phyloP scores from a whole-genome alignment of 192 early-diverging fungal species.

The Linnemannia elongata region DNA sequence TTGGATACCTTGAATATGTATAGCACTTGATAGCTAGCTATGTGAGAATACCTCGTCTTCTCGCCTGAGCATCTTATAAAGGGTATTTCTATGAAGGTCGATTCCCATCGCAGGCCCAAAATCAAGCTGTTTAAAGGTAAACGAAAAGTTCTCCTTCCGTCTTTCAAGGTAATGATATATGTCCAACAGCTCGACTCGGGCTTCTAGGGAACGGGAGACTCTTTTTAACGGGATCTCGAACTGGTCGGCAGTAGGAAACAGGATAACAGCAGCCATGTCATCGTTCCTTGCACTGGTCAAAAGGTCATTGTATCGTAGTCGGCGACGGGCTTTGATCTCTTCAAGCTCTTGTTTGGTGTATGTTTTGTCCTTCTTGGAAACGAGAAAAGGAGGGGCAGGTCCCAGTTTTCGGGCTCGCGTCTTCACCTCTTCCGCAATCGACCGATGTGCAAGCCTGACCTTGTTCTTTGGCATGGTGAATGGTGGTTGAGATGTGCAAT shows the following conservation, averaged over 20 bases:
- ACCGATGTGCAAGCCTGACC: too few species aligned
- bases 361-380: background rate
- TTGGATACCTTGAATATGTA: too few species aligned
- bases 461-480: too few species aligned
- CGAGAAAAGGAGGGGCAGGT: too few species aligned
- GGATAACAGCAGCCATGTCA: background rate
- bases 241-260: constrained; percentile 9
- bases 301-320: too few species aligned
- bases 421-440: too few species aligned
- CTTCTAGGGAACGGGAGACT: background rate
- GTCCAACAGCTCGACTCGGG: constrained; percentile 16
- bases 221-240: background rate
- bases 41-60: constrained; percentile 10
- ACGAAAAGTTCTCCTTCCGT: background rate
- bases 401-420: too few species aligned
- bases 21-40: too few species aligned
- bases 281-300: too few species aligned
- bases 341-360: background rate
- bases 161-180: constrained; percentile 18
- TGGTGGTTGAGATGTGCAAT: too few species aligned
- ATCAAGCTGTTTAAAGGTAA: background rate
- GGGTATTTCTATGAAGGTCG: background rate
- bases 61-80: background rate
- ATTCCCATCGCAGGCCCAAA: constrained; percentile 11
- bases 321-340: too few species aligned